phyloP scores from a whole-genome alignment of 2,329 filamentous ascomycete genomes.

The Colletotrichum somersetense region DNA sequence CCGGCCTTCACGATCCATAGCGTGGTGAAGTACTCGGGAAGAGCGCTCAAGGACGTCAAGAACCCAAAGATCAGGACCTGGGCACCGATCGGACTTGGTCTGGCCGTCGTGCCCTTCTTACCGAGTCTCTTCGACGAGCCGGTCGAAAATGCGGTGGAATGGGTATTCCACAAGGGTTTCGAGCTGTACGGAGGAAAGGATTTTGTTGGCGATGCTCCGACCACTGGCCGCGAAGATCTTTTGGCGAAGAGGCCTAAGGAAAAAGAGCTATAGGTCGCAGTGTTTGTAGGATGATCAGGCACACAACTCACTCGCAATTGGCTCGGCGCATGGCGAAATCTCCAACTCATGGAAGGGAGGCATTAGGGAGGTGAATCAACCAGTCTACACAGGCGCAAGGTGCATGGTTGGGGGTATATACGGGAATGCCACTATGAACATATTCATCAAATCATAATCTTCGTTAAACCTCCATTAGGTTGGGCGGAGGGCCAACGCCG shows the following conservation, averaged over 20 bases:
- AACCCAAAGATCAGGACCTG: conserved; percentile 83
- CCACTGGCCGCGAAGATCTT: conserved; percentile 64
- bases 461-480: conserved; percentile 70
- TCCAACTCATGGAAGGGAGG: not conserved
- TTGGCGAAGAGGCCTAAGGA: conserved; percentile 52
- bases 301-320: conserved; percentile 26
- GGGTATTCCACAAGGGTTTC: conserved; percentile 87
- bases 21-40: conserved; percentile 89
- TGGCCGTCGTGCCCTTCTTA: conserved; percentile 83
- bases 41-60: conserved; percentile 85
- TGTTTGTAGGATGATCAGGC: conserved; percentile 16
- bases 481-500: conserved; percentile 84
- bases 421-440: conserved; percentile 31
- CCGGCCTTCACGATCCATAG: conserved; percentile 95
- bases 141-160: conserved; percentile 92
- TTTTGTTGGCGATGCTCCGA: conserved; percentile 67
- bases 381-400: conserved; percentile 20
- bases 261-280: conserved; percentile 39
- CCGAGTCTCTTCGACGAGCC: conserved; percentile 91
- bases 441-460: conserved; percentile 33
- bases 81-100: conserved; percentile 88
- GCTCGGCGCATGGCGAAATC: conserved; percentile 33
- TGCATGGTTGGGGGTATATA: conserved; percentile 38
- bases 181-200: conserved; percentile 74
- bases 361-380: not conserved